phyloP scores from a whole-genome alignment of 2,329 filamentous ascomycete genomes.

The Xylariaceae sp. region DNA sequence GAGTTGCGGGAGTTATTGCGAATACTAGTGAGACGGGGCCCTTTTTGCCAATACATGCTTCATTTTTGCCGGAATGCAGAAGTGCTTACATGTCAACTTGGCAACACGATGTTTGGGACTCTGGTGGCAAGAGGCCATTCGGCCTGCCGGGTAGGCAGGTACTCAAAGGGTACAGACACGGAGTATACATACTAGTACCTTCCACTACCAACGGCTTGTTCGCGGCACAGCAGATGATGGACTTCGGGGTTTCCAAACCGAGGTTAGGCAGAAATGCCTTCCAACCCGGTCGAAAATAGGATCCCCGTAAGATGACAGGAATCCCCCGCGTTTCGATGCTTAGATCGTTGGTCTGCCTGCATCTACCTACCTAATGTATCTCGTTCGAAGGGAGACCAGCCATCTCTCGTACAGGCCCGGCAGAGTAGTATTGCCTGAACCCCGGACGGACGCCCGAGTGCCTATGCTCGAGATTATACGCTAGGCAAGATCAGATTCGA shows the following conservation, averaged over 20 bases:
- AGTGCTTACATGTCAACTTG: too few relatives aligned
- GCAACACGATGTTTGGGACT: too few relatives aligned
- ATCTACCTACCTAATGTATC: too few relatives aligned
- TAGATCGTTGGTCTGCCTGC: not conserved
- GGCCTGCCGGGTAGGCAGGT: not conserved
- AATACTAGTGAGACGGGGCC: not conserved
- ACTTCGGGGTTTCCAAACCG: not conserved
- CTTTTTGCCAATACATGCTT: not conserved
- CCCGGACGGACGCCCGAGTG: not conserved
- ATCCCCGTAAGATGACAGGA: not conserved
- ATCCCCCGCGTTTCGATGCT: not conserved
- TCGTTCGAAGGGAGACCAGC: not conserved
- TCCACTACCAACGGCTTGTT: not conserved
- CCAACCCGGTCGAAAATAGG: not conserved
- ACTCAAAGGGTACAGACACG: not conserved
- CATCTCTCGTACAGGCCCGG: too few relatives aligned
- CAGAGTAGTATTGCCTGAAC: too few relatives aligned
- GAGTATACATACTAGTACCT: not conserved
- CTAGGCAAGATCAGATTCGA: too few relatives aligned
- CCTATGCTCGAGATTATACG: not conserved
- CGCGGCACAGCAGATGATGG: not conserved
- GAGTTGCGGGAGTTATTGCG: conserved; percentile 18
- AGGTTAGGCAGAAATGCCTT: not conserved
- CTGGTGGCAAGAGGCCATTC: too few relatives aligned
- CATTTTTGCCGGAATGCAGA: not conserved